phyloP scores from a whole-genome alignment of 2,329 filamentous ascomycete species.

The Rhexocercosporidium sp. region DNA sequence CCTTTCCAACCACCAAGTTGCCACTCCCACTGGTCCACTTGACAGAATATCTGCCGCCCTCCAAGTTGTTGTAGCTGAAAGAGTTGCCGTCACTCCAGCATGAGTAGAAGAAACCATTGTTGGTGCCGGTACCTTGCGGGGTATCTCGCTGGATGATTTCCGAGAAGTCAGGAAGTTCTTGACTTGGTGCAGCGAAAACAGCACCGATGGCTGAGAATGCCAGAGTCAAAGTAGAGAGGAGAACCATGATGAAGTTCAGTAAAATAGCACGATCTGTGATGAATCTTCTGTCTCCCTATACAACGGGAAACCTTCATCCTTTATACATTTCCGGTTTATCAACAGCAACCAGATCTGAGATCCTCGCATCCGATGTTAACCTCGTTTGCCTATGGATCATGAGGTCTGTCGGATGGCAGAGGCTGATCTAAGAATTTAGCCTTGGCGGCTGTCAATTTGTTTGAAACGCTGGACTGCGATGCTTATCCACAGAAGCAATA shows the following conservation, averaged over 20 bases:
- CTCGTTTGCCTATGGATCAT: not conserved
- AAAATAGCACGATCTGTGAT: not conserved
- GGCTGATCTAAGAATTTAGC: conserved; percentile 5
- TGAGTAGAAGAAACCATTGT: conserved; percentile 65
- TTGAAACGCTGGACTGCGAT: not conserved
- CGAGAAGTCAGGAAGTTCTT: not conserved
- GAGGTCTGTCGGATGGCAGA: not conserved
- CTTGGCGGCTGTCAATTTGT: not conserved
- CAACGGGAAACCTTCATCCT: not conserved
- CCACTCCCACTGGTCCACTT: conserved; percentile 50
- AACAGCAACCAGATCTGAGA: not conserved
- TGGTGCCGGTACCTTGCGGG: conserved; percentile 54
- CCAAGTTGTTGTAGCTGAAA: conserved; percentile 60
- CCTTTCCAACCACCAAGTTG: conserved; percentile 56
- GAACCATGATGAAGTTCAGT: conserved; percentile 27
- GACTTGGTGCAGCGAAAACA: conserved; percentile 24
- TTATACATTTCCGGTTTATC: not conserved
- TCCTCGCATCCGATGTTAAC: not conserved
- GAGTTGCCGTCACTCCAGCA: conserved; percentile 55
- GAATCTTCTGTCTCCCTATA: not conserved
- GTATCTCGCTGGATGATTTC: conserved; percentile 30
- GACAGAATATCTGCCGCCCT: conserved; percentile 55
- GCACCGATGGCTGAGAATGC: conserved; percentile 20
- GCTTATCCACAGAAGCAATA: not conserved
- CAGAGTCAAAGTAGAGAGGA: conserved; percentile 28